Conservation (phyloP, 345 rosid genomes). For the Salix viminalis region DNA sequence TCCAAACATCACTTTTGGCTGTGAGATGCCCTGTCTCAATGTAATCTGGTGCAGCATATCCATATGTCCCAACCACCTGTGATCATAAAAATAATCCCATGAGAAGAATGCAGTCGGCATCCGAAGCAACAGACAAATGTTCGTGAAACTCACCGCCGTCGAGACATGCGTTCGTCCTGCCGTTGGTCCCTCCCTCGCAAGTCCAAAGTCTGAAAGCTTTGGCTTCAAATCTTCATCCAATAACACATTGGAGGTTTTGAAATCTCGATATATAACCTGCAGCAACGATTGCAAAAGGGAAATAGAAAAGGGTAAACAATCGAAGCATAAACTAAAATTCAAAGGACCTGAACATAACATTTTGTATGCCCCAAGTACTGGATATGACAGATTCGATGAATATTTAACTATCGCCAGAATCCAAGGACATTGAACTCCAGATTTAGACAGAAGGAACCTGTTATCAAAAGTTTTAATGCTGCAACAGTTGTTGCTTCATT, state of each 20-base stretch:
- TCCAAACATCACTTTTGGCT: slow-evolving; percentile 73
- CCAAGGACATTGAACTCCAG: neutral
- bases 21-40: slow-evolving; percentile 78
- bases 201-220: slow-evolving; percentile 87
- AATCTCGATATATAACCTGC: slow-evolving; percentile 80
- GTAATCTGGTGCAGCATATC: slow-evolving; percentile 95
- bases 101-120: neutral
- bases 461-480: too few species aligned
- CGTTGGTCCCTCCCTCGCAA: slow-evolving; percentile 86
- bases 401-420: neutral
- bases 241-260: slow-evolving; percentile 75
- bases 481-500: neutral
- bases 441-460: neutral
- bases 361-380: too few species aligned
- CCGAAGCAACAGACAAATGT: too few species aligned
- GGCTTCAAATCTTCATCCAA: slow-evolving; percentile 61
- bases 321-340: neutral
- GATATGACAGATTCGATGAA: too few species aligned
- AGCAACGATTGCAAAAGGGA: neutral
- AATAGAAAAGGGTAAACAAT: neutral
- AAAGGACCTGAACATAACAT: neutral
- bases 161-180: slow-evolving; percentile 80
- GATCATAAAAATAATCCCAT: neutral
- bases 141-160: slow-evolving; percentile 60
- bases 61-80: slow-evolving; percentile 79